Base-by-base conservation (phyloP, 257 asterid species). In the Solanum okadae region DNA sequence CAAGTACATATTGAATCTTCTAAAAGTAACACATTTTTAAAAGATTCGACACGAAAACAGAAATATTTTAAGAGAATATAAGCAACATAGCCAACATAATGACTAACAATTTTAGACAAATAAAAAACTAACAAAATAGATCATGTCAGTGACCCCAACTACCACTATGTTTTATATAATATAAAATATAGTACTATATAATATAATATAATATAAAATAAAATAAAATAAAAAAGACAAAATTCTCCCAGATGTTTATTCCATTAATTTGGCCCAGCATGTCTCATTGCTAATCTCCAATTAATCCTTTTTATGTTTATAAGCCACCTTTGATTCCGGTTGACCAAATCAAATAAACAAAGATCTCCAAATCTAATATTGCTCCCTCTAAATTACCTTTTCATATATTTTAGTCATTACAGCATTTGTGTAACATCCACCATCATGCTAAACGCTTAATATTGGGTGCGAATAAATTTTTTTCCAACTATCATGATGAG, bases 11-110 rank as follows among this genome's bases (percentile, higher is more conserved):
- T 10, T 35, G 3, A 6, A 73, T 35, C 5, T 14, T 35, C 20
- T 35, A 10, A 34, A 73, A 5, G 10, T 34, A 73, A 22, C 6
- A 10, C 0, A 4, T 35, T 73, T 73, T 35, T 2, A 1, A 18
- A 35, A 6, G 0, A 73, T 10, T 11, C 5, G 0, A 35, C 3
- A 10, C 4, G 3, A 10, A 56, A 6, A 56, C 1, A 4, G 0
- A 2, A 73, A 10, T 34, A 20, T 20, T 20, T 34, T 5, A 4
- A 73, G 2, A 4, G 8, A 73, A 3, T 34, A 18, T 8, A 0
- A 18, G 4, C 16, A 35, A 34, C 4, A 4, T 34, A 8, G 10
- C n/a, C 25, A 49, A 49, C 20, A 4, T 13, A 4, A 31, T 0
- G 5, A 34, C 23, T 12, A 40, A 76, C 20, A 12, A 40, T 42